phyloP scores from a whole-genome alignment of 257 asterid species.

The Petunia axillaris region DNA sequence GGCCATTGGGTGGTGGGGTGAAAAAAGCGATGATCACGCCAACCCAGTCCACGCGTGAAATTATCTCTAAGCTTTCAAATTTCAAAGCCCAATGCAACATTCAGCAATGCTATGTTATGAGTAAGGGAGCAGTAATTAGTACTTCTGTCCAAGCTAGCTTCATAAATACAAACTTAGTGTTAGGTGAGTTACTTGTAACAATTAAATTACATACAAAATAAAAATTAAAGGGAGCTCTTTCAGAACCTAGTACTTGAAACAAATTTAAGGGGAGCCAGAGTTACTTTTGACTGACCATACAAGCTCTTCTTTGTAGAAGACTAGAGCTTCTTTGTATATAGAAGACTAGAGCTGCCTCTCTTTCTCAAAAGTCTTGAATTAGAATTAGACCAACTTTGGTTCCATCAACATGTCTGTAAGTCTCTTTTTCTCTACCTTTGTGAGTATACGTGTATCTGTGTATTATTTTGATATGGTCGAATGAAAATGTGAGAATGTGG shows the following conservation, averaged over 20 bases:
- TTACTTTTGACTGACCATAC: neutral
- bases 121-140: conserved; percentile 20
- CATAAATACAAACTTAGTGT: conserved; percentile 8
- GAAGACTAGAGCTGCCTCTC: neutral
- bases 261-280: conserved; percentile 11
- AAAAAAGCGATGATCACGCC: conserved; percentile 52
- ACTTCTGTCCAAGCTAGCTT: neutral
- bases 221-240: neutral
- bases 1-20: conserved; percentile 28
- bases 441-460: neutral
- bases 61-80: conserved; percentile 35
- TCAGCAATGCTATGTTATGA: conserved; percentile 3
- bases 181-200: neutral
- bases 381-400: neutral
- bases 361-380: neutral
- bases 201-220: neutral
- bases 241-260: neutral
- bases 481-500: neutral
- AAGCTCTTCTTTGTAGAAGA: neutral
- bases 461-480: neutral
- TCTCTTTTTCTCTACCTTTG: neutral
- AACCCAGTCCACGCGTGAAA: conserved; percentile 64
- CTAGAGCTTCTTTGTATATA: neutral
- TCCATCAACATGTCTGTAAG: conserved; percentile 65
- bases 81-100: conserved; percentile 46